Conservation (phyloP, 2,329 filamentous ascomycete genomes). For the Penicillium verrucosum region DNA sequence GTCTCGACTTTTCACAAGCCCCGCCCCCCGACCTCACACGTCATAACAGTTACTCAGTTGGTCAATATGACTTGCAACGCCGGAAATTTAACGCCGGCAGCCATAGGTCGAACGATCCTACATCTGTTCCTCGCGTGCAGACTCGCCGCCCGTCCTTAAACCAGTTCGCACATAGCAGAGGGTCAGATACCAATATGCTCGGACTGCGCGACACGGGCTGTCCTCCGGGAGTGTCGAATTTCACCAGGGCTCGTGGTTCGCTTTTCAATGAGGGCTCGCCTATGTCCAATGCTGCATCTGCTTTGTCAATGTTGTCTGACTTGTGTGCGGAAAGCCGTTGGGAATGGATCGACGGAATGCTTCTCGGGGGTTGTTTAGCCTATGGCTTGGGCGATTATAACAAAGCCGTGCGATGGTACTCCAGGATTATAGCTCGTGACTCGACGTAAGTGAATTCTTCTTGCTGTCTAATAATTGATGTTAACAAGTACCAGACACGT, state of each 20-base stretch:
- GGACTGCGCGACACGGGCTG: slow-evolving; percentile 34
- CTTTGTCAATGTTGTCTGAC: slow-evolving; percentile 67
- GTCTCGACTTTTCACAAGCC: slow-evolving; percentile 47
- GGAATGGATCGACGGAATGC: slow-evolving; percentile 90
- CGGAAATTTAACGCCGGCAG: slow-evolving; percentile 18
- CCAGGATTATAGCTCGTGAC: slow-evolving; percentile 57
- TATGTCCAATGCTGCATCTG: slow-evolving; percentile 59
- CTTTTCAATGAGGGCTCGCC: slow-evolving; percentile 42
- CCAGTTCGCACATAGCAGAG: slow-evolving; percentile 25
- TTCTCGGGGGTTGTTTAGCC: slow-evolving; percentile 84
- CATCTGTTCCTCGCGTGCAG: slow-evolving; percentile 16
- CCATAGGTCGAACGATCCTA: slow-evolving; percentile 14
- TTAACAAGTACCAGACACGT: slow-evolving; percentile 63
- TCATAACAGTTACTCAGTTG: slow-evolving; percentile 38
- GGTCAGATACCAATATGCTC: slow-evolving; percentile 28
- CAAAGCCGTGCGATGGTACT: slow-evolving; percentile 56
- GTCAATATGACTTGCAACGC: slow-evolving; percentile 33
- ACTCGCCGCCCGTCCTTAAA: slow-evolving; percentile 26
- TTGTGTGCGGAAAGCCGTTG: slow-evolving; percentile 77
- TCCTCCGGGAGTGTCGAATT: slow-evolving; percentile 29
- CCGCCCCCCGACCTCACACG: slow-evolving; percentile 24
- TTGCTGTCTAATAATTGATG: slow-evolving; percentile 8
- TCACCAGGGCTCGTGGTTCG: slow-evolving; percentile 34
- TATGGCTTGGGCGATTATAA: slow-evolving; percentile 85
- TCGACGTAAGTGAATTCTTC: slow-evolving; percentile 45